Base-by-base conservation (phyloP, 768 basidiomycete species). In the Leccinellum luteum region DNA sequence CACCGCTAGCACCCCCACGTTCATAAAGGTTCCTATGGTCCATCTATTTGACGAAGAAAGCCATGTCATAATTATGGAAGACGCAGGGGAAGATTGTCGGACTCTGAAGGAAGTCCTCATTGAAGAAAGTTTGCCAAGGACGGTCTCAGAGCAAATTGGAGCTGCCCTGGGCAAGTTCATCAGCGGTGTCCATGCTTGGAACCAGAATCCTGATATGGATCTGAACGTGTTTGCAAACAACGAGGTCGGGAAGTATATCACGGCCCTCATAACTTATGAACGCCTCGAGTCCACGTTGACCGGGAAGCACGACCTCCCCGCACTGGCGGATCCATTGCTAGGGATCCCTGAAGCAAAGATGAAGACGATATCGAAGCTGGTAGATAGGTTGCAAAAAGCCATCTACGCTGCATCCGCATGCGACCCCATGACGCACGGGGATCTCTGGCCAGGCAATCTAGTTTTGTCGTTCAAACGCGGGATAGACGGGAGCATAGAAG, bases 401-500 rank as follows among this genome's bases (percentile, higher is more conserved):
- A 77, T 81, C 32, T 47, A 57, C 25, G 66, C 66, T 25, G 66
- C 68, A 12, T 62, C 60, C 3, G 30, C 66, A 28, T 56, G 64
- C 34, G 74, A 75, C 48, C 64, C 71, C 12, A 48, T 73, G 57
- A 73, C 70, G 21, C 71, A 72, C 12, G 87, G 88, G 0, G 88
- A 89, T 67, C 85, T 89, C 62, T 89, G 87, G 86, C 81, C 87
- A 2, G 87, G 86, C 0, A 89, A 89, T 63, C 60, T 89, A 48
- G 73, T 87, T 59, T 62, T 87, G n/a, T 67, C 62, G 12, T 65
- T 77, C 12, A 69, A 69, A 49, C 64, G 64, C 6, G 65, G 70
- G 1, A n/a, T 43, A 13, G 66, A 66, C 7, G 74, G 73, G 13
- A 54, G 27, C 2, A 49, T 58, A 52, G 67, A 59, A 14, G 60